Base-by-base conservation (phyloP, 371 early-diverging fungal species). In the Basidiobolus meristosporus region DNA sequence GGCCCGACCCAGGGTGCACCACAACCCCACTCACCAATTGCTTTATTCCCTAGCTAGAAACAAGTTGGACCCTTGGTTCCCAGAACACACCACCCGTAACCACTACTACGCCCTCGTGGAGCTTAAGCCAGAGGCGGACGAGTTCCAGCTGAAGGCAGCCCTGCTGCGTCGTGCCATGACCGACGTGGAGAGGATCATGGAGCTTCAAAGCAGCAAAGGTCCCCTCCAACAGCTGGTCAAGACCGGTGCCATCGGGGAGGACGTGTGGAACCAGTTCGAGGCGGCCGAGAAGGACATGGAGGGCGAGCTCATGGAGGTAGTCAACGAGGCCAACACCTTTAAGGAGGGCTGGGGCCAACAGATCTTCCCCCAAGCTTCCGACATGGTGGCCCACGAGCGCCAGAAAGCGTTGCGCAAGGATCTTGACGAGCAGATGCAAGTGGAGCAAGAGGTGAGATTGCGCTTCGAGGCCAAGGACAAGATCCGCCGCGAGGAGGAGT, bases 181-280 rank as follows among this genome's bases (percentile, higher is more conserved):
- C 22, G 86, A 77, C 32, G 81, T 90, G 0, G 59, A 69, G 41
- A 73, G 90, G 3, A 57, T 82, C 11, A 46, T 77, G 7, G 63
- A 77, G 41, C 57, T 93, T 31, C 72, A 82, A 30, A 77, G 81
- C 45, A 87, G 90, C 54, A 87, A 86, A 52, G 76, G 72, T n/a
- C 71, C 82, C 19, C 57, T 93, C 42, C 60, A 67, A 21, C 64
- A 62, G 31, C 53, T 93, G 59, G 70, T 90, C 42, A 73, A 78
- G 46, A 61, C 69, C 12, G 95, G 95, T 3, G 71, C 82, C 7
- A 68, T 93, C 38, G 85, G 88, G 3, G 91, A 93, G 40, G 89
- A 86, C 40, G 57, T 90, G 46, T 71, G 76, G 82, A 75, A 65
- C 23, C 77, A 83, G 44, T 78, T 93, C 39, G 53, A 49, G 14